Conservation (phyloP, 257 asterid species). For the Ajuga chamaepitys region DNA sequence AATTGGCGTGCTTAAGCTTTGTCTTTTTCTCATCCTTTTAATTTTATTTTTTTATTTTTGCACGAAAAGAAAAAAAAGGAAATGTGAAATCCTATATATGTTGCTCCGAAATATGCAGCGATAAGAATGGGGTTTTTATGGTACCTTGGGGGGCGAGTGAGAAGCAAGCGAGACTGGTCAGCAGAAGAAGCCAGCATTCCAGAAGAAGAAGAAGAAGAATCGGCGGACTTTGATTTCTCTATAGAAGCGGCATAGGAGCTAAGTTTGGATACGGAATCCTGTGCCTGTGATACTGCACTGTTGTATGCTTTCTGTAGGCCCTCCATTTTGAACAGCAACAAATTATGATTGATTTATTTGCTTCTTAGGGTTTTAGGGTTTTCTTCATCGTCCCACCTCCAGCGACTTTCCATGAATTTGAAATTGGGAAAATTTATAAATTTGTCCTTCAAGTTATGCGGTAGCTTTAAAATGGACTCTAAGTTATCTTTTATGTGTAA, state of each 20-base stretch:
- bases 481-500: too few relatives aligned
- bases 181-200: conserved; percentile 24
- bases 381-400: too few relatives aligned
- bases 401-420: too few relatives aligned
- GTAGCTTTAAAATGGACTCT: too few relatives aligned
- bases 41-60: too few relatives aligned
- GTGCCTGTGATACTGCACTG: conserved; percentile 42
- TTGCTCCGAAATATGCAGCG: too few relatives aligned
- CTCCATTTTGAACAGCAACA: conserved; percentile 41
- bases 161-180: conserved; percentile 37
- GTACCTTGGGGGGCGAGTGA: conserved; percentile 49
- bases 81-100: too few relatives aligned
- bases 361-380: conserved; percentile 14
- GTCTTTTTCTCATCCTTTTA: too few relatives aligned
- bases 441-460: too few relatives aligned
- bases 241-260: conserved; percentile 41
- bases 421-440: too few relatives aligned
- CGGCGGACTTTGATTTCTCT: conserved; percentile 34
- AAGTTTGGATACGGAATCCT: conserved; percentile 28
- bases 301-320: conserved; percentile 42
- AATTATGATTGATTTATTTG: conserved; percentile 1
- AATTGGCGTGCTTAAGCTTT: too few relatives aligned
- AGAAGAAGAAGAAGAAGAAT: conserved; percentile 23
- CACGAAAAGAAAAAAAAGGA: too few relatives aligned
- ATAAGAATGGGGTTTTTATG: neutral